Evolutionary conservation across 1,139 yeast genomes (phyloP), one percentile per base, ranked within the genome.

Genomic region (Ashbya aceris): DNA sequence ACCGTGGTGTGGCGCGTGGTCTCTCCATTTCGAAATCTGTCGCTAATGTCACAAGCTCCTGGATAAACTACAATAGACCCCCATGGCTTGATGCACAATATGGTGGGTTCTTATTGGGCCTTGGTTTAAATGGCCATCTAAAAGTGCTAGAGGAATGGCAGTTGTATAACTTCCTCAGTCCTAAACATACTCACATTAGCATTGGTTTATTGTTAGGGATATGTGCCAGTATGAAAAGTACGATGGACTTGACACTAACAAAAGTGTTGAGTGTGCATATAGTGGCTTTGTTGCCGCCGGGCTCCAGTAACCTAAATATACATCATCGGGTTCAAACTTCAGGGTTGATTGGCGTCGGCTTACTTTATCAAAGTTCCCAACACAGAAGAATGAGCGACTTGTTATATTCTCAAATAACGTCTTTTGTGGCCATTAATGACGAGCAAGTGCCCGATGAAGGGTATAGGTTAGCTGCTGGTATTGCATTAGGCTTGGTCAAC

Each of bases 261-360:
- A 89, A 87, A 56, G 96, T 93, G 0, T 67, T 93, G 39, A 83
- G 95, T 2, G 96, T 93, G 8, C 98, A 93, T 62, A 86, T 94
- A 6, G 87, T 84, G 12, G 96, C 97, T 0, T 66, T 93, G 33
- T 67, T 93, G 27, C 99, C 99, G 0, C 77, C 76, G 30, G 97
- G 96, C 0, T 89, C 96, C 0, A 83, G 83, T 45, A 95, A 87
- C 58, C 71, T 91, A 54, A 86, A 91, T 59, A 95, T 93, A 8
- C 78, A 87, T 4, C 69, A 78, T 1, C 71, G 77, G 28, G 95
- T 91, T 7, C 98, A 91, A 60, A 79, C 95, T 0, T 96, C 97
- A 0, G 97, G 97, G 0, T 63, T 91, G 35, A 68, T 91, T 40
- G 96, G 97, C 0, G 77, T 93, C 49, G 99, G 98, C 0, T 67